phyloP scores from a whole-genome alignment of 31 red algal genomes.

The Porphyra umbilicalis region DNA sequence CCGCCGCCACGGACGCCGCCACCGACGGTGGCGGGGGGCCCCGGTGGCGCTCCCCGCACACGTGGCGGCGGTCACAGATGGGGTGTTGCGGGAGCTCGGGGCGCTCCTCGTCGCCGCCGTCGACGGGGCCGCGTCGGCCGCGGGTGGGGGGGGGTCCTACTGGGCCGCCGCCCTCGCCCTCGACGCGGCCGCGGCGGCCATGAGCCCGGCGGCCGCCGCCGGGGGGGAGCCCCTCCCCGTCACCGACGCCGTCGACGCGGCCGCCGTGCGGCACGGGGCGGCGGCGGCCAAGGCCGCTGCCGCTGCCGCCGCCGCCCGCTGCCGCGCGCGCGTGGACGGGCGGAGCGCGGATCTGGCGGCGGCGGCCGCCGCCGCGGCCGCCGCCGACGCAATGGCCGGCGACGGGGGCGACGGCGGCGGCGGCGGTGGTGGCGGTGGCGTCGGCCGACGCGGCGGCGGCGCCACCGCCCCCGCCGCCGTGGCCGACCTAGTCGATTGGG shows the following conservation, averaged over 20 bases:
- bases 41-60: background rate
- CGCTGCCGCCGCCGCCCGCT: background rate
- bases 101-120: background rate
- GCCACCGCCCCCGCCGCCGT: background rate
- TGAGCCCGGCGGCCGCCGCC: background rate
- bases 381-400: background rate
- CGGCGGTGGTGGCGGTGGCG: too few relatives aligned
- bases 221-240: too few relatives aligned
- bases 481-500: background rate
- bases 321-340: background rate
- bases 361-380: background rate
- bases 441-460: too few relatives aligned
- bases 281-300: background rate
- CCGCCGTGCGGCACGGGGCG: background rate
- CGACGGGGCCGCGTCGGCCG: background rate
- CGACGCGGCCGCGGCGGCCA: background rate
- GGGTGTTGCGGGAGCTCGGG: background rate
- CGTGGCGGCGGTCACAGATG: background rate
- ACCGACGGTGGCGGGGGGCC: too few relatives aligned
- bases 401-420: background rate
- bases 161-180: background rate
- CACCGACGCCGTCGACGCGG: background rate
- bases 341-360: background rate
- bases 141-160: background rate
- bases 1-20: too few relatives aligned